Evolutionary conservation across 495 filamentous ascomycete genomes (phyloP).

Genomic region (Cudoniella acicularis): DNA sequence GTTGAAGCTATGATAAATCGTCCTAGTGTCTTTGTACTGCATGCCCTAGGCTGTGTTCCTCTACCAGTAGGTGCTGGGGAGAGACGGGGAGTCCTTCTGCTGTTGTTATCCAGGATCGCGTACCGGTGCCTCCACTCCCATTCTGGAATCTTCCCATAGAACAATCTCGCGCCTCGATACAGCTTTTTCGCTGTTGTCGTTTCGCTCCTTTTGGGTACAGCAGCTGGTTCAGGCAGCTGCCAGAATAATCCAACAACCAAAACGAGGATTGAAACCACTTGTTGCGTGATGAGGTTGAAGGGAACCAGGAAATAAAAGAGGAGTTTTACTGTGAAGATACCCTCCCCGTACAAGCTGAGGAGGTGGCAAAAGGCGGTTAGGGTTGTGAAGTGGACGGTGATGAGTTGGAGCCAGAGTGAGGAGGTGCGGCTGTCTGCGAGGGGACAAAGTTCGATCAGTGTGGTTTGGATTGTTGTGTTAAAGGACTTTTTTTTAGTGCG

Average conservation of each 20-base stretch:
- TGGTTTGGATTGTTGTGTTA: too few species aligned
- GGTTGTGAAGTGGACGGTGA: not conserved
- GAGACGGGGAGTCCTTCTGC: too few species aligned
- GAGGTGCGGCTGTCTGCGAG: too few species aligned
- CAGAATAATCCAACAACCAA: not conserved
- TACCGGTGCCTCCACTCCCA: too few species aligned
- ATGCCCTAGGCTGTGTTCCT: not conserved
- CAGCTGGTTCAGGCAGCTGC: too few species aligned
- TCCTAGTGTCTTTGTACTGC: not conserved
- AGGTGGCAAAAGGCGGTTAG: not conserved
- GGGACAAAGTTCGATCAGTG: too few species aligned
- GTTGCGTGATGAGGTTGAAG: not conserved
- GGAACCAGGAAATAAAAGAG: not conserved
- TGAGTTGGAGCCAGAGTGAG: too few species aligned
- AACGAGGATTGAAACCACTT: not conserved
- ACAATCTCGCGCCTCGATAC: not conserved
- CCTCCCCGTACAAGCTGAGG: not conserved
- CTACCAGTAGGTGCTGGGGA: too few species aligned
- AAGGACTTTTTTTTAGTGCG: too few species aligned
- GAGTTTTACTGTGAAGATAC: not conserved
- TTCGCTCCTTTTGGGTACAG: not conserved
- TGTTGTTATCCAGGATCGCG: too few species aligned
- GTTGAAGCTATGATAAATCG: not conserved
- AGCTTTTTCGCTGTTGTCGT: not conserved
- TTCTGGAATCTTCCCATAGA: not conserved